A percentile compares a stretch with the other conserved stretches of the same genome.
phyloP scores from a whole-genome alignment of 495 filamentous ascomycete species.

The Penicillium crystallinum region DNA sequence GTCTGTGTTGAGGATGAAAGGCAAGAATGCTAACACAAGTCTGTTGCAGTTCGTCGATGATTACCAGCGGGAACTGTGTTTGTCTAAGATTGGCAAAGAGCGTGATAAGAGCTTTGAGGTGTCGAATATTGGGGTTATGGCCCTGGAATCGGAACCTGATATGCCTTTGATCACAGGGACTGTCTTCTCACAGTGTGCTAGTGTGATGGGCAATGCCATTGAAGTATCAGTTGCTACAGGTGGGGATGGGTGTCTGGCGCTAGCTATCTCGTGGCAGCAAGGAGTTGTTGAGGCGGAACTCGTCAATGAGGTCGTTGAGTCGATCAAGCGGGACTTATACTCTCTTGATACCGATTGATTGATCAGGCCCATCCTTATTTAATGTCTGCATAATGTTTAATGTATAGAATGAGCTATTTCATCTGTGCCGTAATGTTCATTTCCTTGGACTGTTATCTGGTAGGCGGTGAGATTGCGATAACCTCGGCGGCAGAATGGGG shows the following conservation, averaged over 20 bases:
- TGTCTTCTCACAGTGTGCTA: conserved; percentile 45
- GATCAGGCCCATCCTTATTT: not conserved
- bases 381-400: conserved; percentile 3
- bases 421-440: not conserved
- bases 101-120: conserved; percentile 36
- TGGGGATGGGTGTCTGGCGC: conserved; percentile 33
- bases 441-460: not conserved
- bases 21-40: conserved; percentile 28
- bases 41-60: conserved; percentile 36
- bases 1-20: conserved; percentile 23
- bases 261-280: conserved; percentile 37
- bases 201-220: conserved; percentile 34
- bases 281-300: conserved; percentile 28
- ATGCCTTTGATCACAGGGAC: conserved; percentile 27
- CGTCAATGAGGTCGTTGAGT: conserved; percentile 20
- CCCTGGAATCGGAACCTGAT: conserved; percentile 14
- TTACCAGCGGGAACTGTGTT: conserved; percentile 27
- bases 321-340: conserved; percentile 17
- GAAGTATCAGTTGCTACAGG: conserved; percentile 36
- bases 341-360: not conserved
- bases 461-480: conserved; percentile 22
- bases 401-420: not conserved
- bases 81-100: conserved; percentile 28
- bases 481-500: conserved; percentile 28
- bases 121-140: conserved; percentile 41